Percentiles rank a stretch among this genome's conserved stretches.
These are phyloP conservation scores for Artomyces pyxidatus DNA, from an alignment of 768 basidiomycete species.

Conservation along the genomic window DNA sequence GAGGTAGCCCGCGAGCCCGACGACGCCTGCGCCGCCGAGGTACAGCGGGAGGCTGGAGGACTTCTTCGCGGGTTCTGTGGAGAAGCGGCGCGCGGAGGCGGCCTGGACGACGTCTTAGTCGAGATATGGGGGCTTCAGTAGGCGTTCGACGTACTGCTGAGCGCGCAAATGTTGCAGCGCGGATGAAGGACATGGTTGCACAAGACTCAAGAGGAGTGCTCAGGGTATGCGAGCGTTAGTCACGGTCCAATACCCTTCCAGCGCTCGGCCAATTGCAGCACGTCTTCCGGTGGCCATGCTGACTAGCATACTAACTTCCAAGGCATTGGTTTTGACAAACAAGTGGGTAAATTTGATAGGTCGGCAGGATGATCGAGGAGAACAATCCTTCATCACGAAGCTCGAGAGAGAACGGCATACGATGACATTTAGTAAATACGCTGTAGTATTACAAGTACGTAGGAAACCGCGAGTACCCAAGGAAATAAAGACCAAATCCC, in stretches of 20 bases:
- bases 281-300: too few relatives aligned
- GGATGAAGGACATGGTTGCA: conserved; percentile 21
- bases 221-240: too few relatives aligned
- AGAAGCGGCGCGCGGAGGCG: conserved; percentile 35
- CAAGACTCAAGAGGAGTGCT: too few relatives aligned
- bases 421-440: too few relatives aligned
- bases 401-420: too few relatives aligned
- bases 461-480: background rate
- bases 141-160: conserved; percentile 3
- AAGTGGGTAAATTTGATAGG: too few relatives aligned
- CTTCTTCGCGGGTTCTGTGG: conserved; percentile 39
- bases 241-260: too few relatives aligned
- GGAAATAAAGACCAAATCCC: background rate
- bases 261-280: too few relatives aligned
- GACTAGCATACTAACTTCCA: too few relatives aligned
- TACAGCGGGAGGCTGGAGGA: conserved; percentile 41
- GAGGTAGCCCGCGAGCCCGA: conserved; percentile 33
- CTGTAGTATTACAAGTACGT: background rate
- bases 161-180: conserved; percentile 14
- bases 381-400: too few relatives aligned
- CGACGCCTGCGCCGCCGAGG: conserved; percentile 35
- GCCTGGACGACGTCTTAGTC: background rate
- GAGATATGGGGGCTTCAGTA: background rate
- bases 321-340: too few relatives aligned
- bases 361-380: too few relatives aligned